These are phyloP conservation scores for Podochytrium sp. DNA, from an alignment of 192 early-diverging fungal species.

Conservation along the genomic window DNA sequence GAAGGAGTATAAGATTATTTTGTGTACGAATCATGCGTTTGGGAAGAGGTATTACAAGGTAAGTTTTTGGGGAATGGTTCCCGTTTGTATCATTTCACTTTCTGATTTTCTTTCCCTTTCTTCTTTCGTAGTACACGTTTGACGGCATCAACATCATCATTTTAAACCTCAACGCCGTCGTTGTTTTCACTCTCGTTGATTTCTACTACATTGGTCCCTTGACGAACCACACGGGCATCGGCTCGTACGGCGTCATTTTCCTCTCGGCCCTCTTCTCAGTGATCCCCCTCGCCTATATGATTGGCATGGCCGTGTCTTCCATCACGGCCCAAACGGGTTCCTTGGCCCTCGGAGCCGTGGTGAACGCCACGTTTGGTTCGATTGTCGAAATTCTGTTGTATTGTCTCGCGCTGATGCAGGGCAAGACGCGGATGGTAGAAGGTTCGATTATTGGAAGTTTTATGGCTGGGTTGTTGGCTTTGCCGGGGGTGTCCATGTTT, in stretches of 20 bases:
- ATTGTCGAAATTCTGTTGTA: constrained; percentile 97
- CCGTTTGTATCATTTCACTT: neutral
- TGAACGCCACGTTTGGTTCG: constrained; percentile 97
- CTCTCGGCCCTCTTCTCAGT: constrained; percentile 76
- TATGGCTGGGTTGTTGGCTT: constrained; percentile 82
- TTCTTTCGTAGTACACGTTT: constrained; percentile 68
- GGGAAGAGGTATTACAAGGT: constrained; percentile 93
- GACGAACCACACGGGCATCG: constrained; percentile 54
- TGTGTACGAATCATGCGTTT: constrained; percentile 87
- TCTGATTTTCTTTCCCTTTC: neutral
- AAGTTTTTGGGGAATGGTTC: too few relatives aligned
- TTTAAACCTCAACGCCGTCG: constrained; percentile 86
- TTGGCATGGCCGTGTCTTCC: constrained; percentile 95
- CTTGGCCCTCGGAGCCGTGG: constrained; percentile 89
- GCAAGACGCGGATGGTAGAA: constrained; percentile 85
- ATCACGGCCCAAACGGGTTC: constrained; percentile 91
- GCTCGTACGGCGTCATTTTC: constrained; percentile 66
- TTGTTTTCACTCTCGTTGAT: constrained; percentile 82
- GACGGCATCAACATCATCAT: constrained; percentile 97
- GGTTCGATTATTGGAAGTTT: constrained; percentile 92
- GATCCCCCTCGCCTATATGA: constrained; percentile 93
- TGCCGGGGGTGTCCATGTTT: constrained; percentile 95
- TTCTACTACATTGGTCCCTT: constrained; percentile 72
- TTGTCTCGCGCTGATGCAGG: constrained; percentile 83
- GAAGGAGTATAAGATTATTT: constrained; percentile 64